phyloP scores from a whole-genome alignment of 148 eudicot genomes.

The Camellia japonica region DNA sequence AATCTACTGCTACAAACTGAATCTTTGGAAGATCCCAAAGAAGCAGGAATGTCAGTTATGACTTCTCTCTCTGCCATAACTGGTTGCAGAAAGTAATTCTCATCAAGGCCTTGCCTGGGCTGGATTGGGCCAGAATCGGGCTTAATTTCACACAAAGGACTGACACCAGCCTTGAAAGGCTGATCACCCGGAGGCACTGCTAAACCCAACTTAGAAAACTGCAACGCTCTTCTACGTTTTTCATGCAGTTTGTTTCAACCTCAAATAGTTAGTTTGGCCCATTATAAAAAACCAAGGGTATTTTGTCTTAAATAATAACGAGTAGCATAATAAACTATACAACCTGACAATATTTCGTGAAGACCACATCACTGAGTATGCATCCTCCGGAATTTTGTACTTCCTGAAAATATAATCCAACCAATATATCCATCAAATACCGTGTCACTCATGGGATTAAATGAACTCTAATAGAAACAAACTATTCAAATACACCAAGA shows the following conservation, averaged over 20 bases:
- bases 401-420: conserved; percentile 48
- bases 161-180: conserved; percentile 30
- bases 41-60: conserved; percentile 8
- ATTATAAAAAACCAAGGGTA: not conserved
- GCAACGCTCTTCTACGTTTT: conserved; percentile 68
- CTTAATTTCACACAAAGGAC: conserved; percentile 28
- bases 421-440: conserved; percentile 2
- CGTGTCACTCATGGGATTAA: not conserved
- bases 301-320: not conserved
- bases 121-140: conserved; percentile 17
- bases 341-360: conserved; percentile 83
- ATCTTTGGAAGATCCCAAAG: conserved; percentile 27
- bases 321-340: conserved; percentile 13
- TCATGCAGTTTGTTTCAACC: conserved; percentile 71
- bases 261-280: conserved; percentile 21
- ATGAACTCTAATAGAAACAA: not conserved
- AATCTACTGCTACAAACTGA: conserved; percentile 10
- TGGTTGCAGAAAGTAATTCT: conserved; percentile 15
- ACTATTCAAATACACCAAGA: conserved; percentile 5
- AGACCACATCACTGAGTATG: conserved; percentile 59
- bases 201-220: conserved; percentile 67
- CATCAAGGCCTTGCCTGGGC: conserved; percentile 15
- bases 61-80: conserved; percentile 15
- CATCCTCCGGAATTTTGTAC: conserved; percentile 58
- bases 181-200: conserved; percentile 37